phyloP scores from a whole-genome alignment of 1,139 yeast genomes.

The Hemisphaericaspora xylanilytica region DNA sequence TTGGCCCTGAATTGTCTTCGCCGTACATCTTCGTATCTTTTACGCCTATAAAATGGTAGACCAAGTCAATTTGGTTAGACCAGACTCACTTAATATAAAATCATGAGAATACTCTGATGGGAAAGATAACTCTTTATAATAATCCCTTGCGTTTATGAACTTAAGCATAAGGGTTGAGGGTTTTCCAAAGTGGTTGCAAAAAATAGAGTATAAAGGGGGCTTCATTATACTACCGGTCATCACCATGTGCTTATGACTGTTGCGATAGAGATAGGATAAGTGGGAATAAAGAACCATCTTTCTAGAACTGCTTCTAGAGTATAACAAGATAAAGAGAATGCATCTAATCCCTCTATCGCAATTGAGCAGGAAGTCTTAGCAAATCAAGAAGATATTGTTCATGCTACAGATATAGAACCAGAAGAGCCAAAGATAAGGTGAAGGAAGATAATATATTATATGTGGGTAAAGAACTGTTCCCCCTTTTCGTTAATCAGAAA shows the following conservation, averaged over 20 bases:
- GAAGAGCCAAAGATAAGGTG: slow-evolving; percentile 18
- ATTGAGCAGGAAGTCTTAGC: slow-evolving; percentile 25
- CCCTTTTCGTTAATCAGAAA: slow-evolving; percentile 38
- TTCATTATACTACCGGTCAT: too few species aligned
- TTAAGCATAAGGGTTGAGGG: too few species aligned
- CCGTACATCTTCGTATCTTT: too few species aligned
- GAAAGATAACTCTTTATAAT: too few species aligned
- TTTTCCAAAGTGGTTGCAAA: too few species aligned
- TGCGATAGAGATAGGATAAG: not conserved
- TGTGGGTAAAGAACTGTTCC: slow-evolving; percentile 41
- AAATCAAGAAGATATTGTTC: slow-evolving; percentile 29
- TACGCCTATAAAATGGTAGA: too few species aligned
- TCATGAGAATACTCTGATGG: too few species aligned
- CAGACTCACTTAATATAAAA: too few species aligned
- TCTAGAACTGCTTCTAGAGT: slow-evolving; percentile 15
- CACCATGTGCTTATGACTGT: not conserved
- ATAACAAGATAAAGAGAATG: slow-evolving; percentile 17
- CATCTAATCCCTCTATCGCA: slow-evolving; percentile 16
- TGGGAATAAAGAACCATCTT: slow-evolving; percentile 19
- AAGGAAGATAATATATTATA: slow-evolving; percentile 23
- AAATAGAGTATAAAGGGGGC: too few species aligned
- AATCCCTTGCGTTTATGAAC: too few species aligned
- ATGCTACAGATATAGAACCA: slow-evolving; percentile 14
- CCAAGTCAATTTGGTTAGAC: too few species aligned
- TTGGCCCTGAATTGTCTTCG: too few species aligned